Conservation (phyloP, 495 filamentous ascomycete genomes). For the Halenospora varia region DNA sequence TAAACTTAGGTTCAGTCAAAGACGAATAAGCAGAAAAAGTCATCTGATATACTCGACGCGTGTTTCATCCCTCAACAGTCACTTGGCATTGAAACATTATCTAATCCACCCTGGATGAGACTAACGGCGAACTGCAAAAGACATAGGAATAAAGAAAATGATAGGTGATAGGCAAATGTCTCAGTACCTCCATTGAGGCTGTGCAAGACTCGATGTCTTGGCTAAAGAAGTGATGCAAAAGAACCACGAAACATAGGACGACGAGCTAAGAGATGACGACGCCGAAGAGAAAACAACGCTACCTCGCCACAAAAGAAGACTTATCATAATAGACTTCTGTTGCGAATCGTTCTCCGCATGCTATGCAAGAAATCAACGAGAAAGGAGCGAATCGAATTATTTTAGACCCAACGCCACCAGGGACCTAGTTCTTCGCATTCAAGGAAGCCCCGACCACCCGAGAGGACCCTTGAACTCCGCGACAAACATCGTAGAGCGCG, state of each 20-base stretch:
- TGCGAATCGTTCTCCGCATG: background rate
- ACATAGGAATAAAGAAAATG: background rate
- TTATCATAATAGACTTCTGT: background rate
- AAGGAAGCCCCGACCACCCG: too few species aligned
- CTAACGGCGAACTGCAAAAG: background rate
- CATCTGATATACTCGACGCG: background rate
- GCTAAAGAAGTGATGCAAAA: background rate
- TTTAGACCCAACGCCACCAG: too few species aligned
- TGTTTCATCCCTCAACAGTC: background rate
- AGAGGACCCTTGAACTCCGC: background rate
- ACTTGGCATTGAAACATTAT: background rate
- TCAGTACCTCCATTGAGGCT: background rate
- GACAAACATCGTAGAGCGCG: background rate
- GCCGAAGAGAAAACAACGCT: background rate
- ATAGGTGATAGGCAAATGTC: background rate
- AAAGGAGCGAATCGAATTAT: too few species aligned
- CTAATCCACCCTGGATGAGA: background rate
- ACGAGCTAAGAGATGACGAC: background rate
- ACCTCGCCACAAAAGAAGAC: background rate
- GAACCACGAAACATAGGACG: background rate
- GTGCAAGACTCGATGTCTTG: background rate
- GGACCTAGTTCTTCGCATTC: too few species aligned
- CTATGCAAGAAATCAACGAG: too few species aligned
- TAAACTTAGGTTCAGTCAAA: background rate
- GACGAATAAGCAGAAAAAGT: background rate